Percentiles rank a stretch among this genome's conserved stretches.
phyloP scores from a whole-genome alignment of 2,329 filamentous ascomycete genomes.

The Alternaria brassicicola region DNA sequence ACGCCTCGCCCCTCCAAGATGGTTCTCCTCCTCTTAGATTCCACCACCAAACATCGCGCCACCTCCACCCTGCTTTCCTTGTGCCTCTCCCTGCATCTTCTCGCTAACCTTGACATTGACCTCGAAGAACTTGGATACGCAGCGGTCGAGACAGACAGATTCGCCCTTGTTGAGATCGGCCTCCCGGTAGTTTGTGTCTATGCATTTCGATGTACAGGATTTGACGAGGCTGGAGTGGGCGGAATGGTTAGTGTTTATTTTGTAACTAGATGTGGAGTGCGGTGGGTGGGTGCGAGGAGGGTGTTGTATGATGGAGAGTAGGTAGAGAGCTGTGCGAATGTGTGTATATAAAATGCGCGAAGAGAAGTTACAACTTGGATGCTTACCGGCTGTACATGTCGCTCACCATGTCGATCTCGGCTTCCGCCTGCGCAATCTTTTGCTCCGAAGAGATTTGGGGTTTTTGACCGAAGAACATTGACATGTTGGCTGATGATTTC shows the following conservation, averaged over 20 bases:
- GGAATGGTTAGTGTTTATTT: background rate
- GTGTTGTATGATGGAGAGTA: background rate
- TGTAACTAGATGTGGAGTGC: background rate
- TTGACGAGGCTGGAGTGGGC: conserved; percentile 70
- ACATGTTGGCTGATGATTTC: conserved; percentile 31
- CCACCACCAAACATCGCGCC: conserved; percentile 39
- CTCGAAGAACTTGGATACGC: conserved; percentile 97
- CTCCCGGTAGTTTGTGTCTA: conserved; percentile 92
- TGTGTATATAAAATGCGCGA: background rate
- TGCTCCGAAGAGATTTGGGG: conserved; percentile 92
- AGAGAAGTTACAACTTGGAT: background rate
- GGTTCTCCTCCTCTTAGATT: conserved; percentile 19
- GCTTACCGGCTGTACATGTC: conserved; percentile 96
- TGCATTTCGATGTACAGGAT: conserved; percentile 92
- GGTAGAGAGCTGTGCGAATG: background rate
- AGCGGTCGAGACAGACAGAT: conserved; percentile 96
- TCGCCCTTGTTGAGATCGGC: conserved; percentile 98
- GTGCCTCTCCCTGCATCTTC: conserved; percentile 89
- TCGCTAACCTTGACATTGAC: conserved; percentile 97
- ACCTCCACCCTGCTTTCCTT: conserved; percentile 56
- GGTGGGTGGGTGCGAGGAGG: background rate
- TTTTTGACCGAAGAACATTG: conserved; percentile 61
- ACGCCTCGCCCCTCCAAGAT: background rate
- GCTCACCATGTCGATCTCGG: conserved; percentile 95
- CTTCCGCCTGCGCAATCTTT: conserved; percentile 95